phyloP scores from a whole-genome alignment of 2,329 filamentous ascomycete genomes.

The Penicillium aurantiogriseum region DNA sequence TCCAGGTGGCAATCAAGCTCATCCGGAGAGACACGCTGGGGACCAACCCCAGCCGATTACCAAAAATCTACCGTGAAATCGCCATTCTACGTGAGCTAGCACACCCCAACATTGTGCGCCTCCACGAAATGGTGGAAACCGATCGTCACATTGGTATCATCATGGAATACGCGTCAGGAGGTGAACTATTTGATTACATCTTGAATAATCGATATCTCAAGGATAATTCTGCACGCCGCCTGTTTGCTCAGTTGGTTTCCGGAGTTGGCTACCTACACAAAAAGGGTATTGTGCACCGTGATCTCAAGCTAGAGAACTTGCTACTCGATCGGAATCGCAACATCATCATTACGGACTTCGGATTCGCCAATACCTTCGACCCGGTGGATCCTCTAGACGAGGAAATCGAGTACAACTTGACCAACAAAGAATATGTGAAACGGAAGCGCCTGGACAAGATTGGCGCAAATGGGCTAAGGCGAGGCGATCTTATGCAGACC shows the following conservation, averaged over 20 bases:
- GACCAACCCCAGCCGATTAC: slow-evolving; percentile 80
- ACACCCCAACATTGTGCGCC: slow-evolving; percentile 92
- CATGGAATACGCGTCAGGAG: slow-evolving; percentile 94
- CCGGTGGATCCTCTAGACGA: slow-evolving; percentile 81
- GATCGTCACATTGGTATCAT: slow-evolving; percentile 97
- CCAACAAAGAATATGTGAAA: slow-evolving; percentile 85
- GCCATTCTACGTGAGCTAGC: slow-evolving; percentile 82
- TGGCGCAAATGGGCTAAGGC: slow-evolving; percentile 70
- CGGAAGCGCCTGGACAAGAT: slow-evolving; percentile 78
- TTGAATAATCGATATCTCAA: slow-evolving; percentile 95
- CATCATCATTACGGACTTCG: slow-evolving; percentile 99
- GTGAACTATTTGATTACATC: slow-evolving; percentile 97
- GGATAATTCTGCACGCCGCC: slow-evolving; percentile 80
- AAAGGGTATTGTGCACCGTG: slow-evolving; percentile 96
- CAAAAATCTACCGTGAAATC: slow-evolving; percentile 97
- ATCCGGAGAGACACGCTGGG: slow-evolving; percentile 90
- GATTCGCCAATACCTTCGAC: slow-evolving; percentile 97
- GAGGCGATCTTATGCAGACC: slow-evolving; percentile 97
- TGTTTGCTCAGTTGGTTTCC: slow-evolving; percentile 94
- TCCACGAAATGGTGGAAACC: slow-evolving; percentile 98
- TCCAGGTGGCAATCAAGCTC: slow-evolving; percentile 96
- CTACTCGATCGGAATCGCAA: slow-evolving; percentile 94
- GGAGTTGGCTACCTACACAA: slow-evolving; percentile 97
- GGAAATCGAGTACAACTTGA: slow-evolving; percentile 83
- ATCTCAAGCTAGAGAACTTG: slow-evolving; percentile 94